A percentile compares a stretch with the other conserved stretches of the same genome.
phyloP scores from a whole-genome alignment of 768 basidiomycete genomes.

The Gloeopeniophorella convolvens region DNA sequence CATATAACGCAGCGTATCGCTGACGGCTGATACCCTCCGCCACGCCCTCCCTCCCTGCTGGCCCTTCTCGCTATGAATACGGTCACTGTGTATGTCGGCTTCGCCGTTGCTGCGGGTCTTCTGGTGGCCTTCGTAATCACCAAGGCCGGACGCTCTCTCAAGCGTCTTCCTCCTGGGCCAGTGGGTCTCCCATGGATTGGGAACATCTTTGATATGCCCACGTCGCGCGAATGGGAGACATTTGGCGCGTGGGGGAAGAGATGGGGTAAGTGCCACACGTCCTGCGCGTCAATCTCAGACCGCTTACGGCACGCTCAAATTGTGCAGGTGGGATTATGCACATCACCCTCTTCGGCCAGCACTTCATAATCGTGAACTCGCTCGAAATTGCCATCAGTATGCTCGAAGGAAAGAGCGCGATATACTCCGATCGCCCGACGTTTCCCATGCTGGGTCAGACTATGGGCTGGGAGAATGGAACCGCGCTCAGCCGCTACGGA shows the following conservation, averaged over 20 bases:
- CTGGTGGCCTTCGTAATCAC: not conserved
- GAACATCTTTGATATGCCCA: not conserved
- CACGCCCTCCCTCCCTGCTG: no score
- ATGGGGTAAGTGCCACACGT: not conserved
- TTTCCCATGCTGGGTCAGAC: constrained; percentile 48
- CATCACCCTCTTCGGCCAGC: constrained; percentile 29
- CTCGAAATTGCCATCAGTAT: constrained; percentile 34
- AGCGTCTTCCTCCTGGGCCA: not conserved
- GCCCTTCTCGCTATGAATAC: no score
- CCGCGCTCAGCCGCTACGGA: constrained; percentile 42
- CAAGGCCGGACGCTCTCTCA: not conserved
- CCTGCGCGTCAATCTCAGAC: not conserved
- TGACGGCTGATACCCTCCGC: no score
- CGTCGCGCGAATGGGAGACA: not conserved
- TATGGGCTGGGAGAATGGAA: constrained; percentile 34
- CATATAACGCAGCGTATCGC: no score
- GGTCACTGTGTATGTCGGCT: no score
- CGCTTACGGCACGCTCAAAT: not conserved
- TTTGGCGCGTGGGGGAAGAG: not conserved
- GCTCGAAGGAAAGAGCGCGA: constrained; percentile 40
- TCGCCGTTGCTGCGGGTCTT: not conserved
- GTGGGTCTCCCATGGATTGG: not conserved
- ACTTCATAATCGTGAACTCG: constrained; percentile 45
- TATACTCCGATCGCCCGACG: constrained; percentile 43
- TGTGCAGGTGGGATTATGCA: constrained; percentile 9